Conservation (phyloP, 139 green algal species). For the Chlorella ohadii region DNA sequence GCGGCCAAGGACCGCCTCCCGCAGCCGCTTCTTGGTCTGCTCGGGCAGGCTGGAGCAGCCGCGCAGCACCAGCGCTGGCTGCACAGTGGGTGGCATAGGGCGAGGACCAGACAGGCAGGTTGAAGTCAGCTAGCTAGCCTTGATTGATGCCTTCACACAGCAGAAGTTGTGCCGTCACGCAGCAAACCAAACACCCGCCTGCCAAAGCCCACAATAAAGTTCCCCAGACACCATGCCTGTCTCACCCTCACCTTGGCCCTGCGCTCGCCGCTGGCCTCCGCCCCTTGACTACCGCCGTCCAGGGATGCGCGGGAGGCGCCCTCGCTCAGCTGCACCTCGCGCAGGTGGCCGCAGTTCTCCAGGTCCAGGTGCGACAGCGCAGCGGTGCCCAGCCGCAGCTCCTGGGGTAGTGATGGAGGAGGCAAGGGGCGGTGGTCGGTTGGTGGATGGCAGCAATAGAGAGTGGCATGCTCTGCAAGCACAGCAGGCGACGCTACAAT, state of each 20-base stretch:
- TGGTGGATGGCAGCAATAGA: too few relatives aligned
- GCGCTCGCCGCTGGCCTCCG: not conserved
- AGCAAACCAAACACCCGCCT: too few relatives aligned
- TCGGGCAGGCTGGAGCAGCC: slow-evolving; percentile 1
- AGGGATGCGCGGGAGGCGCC: too few relatives aligned
- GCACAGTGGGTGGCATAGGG: not conserved
- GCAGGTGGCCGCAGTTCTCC: slow-evolving; percentile 20
- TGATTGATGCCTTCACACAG: too few relatives aligned
- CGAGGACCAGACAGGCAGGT: not conserved
- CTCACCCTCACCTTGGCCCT: not conserved
- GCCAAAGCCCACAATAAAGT: not conserved
- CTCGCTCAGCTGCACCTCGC: slow-evolving; percentile 30
- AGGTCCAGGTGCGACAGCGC: slow-evolving; percentile 3
- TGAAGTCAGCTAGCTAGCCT: too few relatives aligned
- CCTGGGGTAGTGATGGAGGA: not conserved
- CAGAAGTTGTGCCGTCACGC: too few relatives aligned
- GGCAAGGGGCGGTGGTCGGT: not conserved
- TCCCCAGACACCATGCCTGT: not conserved
- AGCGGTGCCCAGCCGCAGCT: slow-evolving; percentile 18
- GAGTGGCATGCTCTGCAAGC: too few relatives aligned
- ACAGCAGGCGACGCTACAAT: too few relatives aligned
- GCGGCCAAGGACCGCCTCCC: not conserved
- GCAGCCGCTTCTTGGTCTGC: not conserved
- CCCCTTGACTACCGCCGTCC: not conserved
- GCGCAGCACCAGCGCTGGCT: slow-evolving; percentile 10